Conservation (phyloP, 495 filamentous ascomycete species). For the Chaetomidium leptoderma region DNA sequence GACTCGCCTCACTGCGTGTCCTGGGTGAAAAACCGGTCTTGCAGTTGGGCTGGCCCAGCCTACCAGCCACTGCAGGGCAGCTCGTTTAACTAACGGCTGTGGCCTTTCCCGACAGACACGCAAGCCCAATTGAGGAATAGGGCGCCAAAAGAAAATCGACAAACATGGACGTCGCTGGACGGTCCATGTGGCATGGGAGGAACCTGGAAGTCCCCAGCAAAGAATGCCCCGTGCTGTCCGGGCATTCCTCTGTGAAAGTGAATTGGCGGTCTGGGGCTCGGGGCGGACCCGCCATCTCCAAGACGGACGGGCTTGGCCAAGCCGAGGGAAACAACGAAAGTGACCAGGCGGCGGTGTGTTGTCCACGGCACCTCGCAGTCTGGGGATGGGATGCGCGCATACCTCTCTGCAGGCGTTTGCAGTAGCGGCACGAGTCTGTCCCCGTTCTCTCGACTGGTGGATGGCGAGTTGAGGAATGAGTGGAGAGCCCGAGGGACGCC, state of each 20-base stretch:
- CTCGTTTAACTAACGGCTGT: not conserved
- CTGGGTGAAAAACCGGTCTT: not conserved
- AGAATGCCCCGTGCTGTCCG: not conserved
- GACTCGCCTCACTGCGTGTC: conserved; percentile 8
- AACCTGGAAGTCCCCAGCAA: not conserved
- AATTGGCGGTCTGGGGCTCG: conserved; percentile 11
- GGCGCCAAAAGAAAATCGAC: not conserved
- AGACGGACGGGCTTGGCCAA: conserved; percentile 1
- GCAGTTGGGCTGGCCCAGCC: no score
- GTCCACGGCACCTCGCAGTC: not conserved
- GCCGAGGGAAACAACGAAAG: not conserved
- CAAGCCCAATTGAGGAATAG: not conserved
- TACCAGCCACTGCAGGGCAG: not conserved
- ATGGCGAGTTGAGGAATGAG: not conserved
- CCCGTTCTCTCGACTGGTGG: not conserved
- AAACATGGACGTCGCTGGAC: conserved; percentile 10
- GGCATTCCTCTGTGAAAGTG: not conserved
- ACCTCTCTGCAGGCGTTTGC: conserved; percentile 8
- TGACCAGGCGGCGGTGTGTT: conserved; percentile 9
- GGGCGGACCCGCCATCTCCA: not conserved
- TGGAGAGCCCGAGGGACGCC: not conserved
- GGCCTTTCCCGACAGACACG: not conserved
- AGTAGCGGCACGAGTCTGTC: not conserved
- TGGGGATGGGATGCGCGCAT: not conserved
- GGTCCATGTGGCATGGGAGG: not conserved